A percentile compares a stretch with the other conserved stretches of the same genome.
Evolutionary conservation across 768 basidiomycete species (phyloP).

Genomic region (Kwoniella sp.): DNA sequence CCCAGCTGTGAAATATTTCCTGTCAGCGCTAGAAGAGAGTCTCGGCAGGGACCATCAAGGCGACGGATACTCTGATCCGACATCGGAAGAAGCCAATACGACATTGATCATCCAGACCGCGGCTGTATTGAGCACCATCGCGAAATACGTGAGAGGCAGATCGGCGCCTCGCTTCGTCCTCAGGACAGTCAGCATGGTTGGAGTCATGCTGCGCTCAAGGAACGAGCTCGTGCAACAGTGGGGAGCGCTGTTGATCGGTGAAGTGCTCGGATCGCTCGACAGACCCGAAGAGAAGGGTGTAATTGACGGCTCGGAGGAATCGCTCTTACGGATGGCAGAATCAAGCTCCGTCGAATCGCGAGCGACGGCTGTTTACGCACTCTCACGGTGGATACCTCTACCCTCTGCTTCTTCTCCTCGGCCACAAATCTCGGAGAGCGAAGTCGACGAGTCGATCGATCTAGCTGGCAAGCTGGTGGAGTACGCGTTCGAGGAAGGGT

Average conservation of each 20-base stretch:
- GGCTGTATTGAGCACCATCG: conserved; percentile 39
- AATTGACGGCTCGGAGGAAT: background rate
- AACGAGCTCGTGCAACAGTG: conserved; percentile 40
- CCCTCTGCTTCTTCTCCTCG: background rate
- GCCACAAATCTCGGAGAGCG: background rate
- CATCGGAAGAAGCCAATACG: background rate
- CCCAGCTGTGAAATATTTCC: conserved; percentile 33
- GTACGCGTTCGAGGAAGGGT: conserved; percentile 29
- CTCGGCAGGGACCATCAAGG: background rate
- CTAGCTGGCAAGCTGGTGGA: conserved; percentile 19
- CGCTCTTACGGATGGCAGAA: conserved; percentile 8
- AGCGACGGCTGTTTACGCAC: conserved; percentile 43
- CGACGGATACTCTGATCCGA: background rate
- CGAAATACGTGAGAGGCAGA: conserved; percentile 29
- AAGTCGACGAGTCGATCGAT: conserved; percentile 5
- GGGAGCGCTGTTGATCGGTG: conserved; percentile 45
- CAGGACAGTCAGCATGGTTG: conserved; percentile 24
- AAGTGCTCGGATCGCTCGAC: conserved; percentile 31
- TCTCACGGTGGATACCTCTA: conserved; percentile 33
- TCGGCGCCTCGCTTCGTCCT: conserved; percentile 24
- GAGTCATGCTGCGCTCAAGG: conserved; percentile 28
- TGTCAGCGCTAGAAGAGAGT: conserved; percentile 23
- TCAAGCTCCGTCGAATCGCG: conserved; percentile 35
- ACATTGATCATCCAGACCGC: conserved; percentile 28
- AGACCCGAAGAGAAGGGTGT: conserved; percentile 14